Conservation (phyloP, 768 basidiomycete species). For the Rickenella mellea region DNA sequence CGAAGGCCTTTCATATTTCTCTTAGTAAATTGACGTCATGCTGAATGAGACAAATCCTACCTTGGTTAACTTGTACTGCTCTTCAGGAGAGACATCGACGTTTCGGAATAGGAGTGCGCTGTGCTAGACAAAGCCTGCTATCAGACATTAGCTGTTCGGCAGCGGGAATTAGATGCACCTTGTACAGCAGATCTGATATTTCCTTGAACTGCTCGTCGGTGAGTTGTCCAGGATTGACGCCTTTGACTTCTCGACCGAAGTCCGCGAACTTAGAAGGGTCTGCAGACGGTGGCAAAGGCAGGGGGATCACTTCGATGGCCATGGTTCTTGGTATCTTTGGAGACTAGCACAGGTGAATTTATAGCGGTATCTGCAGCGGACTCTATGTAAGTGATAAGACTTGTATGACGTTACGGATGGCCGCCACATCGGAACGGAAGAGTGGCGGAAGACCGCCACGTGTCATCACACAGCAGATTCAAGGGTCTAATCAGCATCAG, state of each 20-base stretch:
- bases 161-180: slow-evolving; percentile 32
- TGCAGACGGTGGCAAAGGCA: slow-evolving; percentile 66
- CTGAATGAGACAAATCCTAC: slow-evolving; percentile 23
- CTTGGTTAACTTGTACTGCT: slow-evolving; percentile 81
- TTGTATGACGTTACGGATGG: too few species aligned
- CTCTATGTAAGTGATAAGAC: too few species aligned
- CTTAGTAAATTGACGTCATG: slow-evolving; percentile 2
- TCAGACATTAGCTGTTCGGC: background rate
- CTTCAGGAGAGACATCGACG: slow-evolving; percentile 60
- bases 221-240: slow-evolving; percentile 57
- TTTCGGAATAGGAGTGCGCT: slow-evolving; percentile 68
- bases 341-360: background rate
- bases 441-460: too few species aligned
- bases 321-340: slow-evolving; percentile 24
- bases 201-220: slow-evolving; percentile 53
- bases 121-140: slow-evolving; percentile 39
- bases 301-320: slow-evolving; percentile 56
- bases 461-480: too few species aligned
- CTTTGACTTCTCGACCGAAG: slow-evolving; percentile 74
- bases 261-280: slow-evolving; percentile 55
- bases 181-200: slow-evolving; percentile 66
- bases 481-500: too few species aligned
- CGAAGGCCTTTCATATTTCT: slow-evolving; percentile 55
- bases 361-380: too few species aligned
- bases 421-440: too few species aligned